Conservation (phyloP, 2,329 filamentous ascomycete genomes). For the Didymella segeticola region DNA sequence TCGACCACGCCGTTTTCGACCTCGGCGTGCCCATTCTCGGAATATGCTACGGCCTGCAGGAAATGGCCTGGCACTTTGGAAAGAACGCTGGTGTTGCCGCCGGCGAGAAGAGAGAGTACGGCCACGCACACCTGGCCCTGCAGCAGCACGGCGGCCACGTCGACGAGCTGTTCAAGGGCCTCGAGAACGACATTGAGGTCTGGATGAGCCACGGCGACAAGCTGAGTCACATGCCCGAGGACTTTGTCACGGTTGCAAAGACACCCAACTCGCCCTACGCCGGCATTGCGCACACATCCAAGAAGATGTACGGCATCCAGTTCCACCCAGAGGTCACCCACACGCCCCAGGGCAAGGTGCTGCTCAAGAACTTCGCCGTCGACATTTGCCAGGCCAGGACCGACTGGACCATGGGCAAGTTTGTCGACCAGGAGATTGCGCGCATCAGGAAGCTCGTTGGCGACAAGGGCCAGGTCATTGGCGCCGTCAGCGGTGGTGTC, state of each 20-base stretch:
- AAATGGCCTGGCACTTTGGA: constrained; percentile 74
- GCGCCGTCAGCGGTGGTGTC: constrained; percentile 82
- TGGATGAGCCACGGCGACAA: constrained; percentile 95
- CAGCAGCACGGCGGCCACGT: constrained; percentile 66
- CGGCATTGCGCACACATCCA: constrained; percentile 74
- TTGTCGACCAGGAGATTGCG: constrained; percentile 79
- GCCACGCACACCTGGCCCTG: constrained; percentile 71
- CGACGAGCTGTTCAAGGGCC: constrained; percentile 78
- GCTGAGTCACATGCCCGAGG: constrained; percentile 73
- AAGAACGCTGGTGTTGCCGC: constrained; percentile 67
- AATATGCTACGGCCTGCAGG: constrained; percentile 72
- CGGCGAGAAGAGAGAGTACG: constrained; percentile 74
- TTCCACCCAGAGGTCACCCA: constrained; percentile 88
- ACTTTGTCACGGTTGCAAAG: constrained; percentile 75
- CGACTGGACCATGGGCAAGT: constrained; percentile 87
- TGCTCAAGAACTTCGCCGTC: constrained; percentile 84
- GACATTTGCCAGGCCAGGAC: constrained; percentile 78
- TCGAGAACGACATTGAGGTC: constrained; percentile 73
- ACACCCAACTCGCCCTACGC: constrained; percentile 81
- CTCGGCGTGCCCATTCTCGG: constrained; percentile 68
- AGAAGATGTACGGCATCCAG: constrained; percentile 81
- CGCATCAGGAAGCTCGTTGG: constrained; percentile 85
- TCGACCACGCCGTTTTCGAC: constrained; percentile 82
- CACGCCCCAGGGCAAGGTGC: constrained; percentile 70
- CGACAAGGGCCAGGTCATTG: constrained; percentile 79